Conservation (phyloP, 768 basidiomycete species). For the Termitomyces sp. region DNA sequence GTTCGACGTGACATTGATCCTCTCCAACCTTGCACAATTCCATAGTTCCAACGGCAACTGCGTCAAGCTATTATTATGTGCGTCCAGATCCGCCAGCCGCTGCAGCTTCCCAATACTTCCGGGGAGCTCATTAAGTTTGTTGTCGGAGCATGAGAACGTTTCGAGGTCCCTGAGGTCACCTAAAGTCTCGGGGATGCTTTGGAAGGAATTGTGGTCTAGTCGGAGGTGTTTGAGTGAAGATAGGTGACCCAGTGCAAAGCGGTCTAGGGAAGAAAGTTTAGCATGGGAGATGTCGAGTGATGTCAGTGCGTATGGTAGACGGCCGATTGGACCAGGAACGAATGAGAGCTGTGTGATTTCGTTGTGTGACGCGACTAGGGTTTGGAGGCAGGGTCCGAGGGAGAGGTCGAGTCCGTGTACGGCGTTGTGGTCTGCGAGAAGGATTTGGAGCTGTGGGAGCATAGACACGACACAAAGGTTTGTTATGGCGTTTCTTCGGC, state of each 20-base stretch:
- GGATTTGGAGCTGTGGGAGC: conserved; percentile 60
- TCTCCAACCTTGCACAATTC: conserved; percentile 68
- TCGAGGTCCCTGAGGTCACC: conserved; percentile 69
- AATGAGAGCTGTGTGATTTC: conserved; percentile 79
- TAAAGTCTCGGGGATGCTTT: conserved; percentile 76
- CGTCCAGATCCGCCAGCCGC: conserved; percentile 72
- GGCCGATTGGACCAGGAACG: conserved; percentile 39
- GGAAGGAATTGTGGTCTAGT: conserved; percentile 85
- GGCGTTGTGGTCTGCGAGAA: conserved; percentile 80
- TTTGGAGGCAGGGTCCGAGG: conserved; percentile 58
- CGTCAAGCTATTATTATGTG: conserved; percentile 85
- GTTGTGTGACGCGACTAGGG: conserved; percentile 79
- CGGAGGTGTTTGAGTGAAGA: conserved; percentile 64
- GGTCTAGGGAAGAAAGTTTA: conserved; percentile 81
- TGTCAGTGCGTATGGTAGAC: conserved; percentile 54
- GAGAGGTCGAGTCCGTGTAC: conserved; percentile 78
- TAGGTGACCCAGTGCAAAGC: conserved; percentile 66
- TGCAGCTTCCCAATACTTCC: conserved; percentile 68
- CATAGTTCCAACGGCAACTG: conserved; percentile 75
- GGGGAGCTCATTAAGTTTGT: conserved; percentile 76
- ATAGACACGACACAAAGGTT: conserved; percentile 67
- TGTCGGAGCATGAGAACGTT: conserved; percentile 84
- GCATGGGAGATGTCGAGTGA: conserved; percentile 82
- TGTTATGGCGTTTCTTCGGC: conserved; percentile 75
- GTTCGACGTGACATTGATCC: conserved; percentile 88